Evolutionary conservation across 768 basidiomycete species (phyloP).

Genomic region (Chalciporus pseudorubinellus): DNA sequence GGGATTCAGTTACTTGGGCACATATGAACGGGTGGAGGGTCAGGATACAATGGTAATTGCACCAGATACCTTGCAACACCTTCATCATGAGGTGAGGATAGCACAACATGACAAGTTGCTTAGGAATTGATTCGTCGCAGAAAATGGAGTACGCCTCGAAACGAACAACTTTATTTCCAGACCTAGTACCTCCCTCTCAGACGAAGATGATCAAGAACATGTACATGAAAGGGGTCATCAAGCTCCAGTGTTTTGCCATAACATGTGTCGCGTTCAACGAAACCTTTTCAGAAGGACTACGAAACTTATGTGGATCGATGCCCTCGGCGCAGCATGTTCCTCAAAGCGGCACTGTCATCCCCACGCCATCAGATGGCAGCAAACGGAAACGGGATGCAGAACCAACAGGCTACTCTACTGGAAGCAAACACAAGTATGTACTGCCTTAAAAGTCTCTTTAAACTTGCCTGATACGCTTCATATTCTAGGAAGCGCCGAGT

Average conservation of each 20-base stretch:
- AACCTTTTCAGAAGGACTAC: conserved; percentile 14
- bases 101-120: background rate
- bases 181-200: conserved; percentile 25
- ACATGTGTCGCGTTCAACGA: conserved; percentile 20
- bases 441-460: background rate
- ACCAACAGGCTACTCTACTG: background rate
- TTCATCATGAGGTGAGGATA: conserved; percentile 10
- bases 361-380: background rate
- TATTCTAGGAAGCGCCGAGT: conserved; percentile 11
- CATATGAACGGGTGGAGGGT: conserved; percentile 23
- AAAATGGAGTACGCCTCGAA: conserved; percentile 17
- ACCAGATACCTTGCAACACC: conserved; percentile 5
- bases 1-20: conserved; percentile 21
- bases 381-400: conserved; percentile 6
- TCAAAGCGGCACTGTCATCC: background rate
- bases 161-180: conserved; percentile 18
- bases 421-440: conserved; percentile 12
- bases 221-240: conserved; percentile 29
- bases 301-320: background rate
- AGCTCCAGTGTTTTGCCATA: conserved; percentile 27
- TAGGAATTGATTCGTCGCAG: conserved; percentile 10
- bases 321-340: background rate
- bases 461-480: background rate
- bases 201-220: conserved; percentile 25
- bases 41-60: conserved; percentile 14